Base-by-base conservation (phyloP, 2,329 filamentous ascomycete species). In the Tolypocladium tropicale region DNA sequence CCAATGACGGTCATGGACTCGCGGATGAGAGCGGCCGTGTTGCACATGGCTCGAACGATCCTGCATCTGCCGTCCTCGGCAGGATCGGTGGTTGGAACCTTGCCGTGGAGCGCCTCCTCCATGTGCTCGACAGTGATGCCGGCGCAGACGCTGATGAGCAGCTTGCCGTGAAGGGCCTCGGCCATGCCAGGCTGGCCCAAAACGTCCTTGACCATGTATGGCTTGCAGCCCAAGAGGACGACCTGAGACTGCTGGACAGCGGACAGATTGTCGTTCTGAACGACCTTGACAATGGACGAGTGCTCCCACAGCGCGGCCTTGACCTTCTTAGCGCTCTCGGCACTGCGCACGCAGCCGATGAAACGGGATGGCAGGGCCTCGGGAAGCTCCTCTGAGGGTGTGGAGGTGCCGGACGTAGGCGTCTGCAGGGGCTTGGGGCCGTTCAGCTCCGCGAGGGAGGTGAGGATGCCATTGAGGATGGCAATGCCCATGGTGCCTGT, bases 1-100 rank as follows among this genome's bases (percentile, higher is more conserved):
- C 83, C 84, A 62, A 95, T 86, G 55, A 94, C 84, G 4, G 86
- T 93, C 88, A 94, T 94, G 62, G 82, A 85, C 71, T 95, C 86
- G 51, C 89, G 76, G 57, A 95, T 86, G 52, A 89, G 79, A 30
- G 85, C 85, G 12, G 90, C 89, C 0, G 88, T 92, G 74, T 95
- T 95, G 63, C 90, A 90, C 82, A 95, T 90, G 55, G 87, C 89
- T 34, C 90, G 80, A 5, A 95, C 85, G 49, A 94, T 78, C 46
- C 81, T 76, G 70, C 82, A 88, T 41, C 76, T 73, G 32, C 76
- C 75, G 55, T 76, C 75, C 55, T 72, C 68, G 6, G 73, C 72
- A 18, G 74, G 69, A 61, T 74, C 72, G 59, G 76, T 71, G n/a
- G 72, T 70, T 39, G 78, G 75, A 23, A 78, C 72, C 11, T 75